Evolutionary conservation across 1,284 basidiomycete genomes (phyloP), one percentile per base, ranked within the genome.

Genomic region (Flammula alnicola): DNA sequence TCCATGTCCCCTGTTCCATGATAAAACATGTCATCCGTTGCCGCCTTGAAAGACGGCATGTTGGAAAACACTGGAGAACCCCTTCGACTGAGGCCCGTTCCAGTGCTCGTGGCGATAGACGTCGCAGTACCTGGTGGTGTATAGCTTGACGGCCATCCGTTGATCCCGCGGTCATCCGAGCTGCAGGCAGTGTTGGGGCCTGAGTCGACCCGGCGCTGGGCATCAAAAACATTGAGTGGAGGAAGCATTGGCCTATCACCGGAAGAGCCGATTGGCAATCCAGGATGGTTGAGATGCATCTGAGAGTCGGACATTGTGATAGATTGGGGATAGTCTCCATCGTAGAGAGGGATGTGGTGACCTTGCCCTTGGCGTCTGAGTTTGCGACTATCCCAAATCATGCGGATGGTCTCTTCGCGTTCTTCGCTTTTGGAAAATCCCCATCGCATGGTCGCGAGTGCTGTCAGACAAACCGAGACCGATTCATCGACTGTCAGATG

Each of bases 361-460:
- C 49, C 53, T 32, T 65, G 65, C 7, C 55, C 62, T 47, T 68
- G 67, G 19, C 64, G 62, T 27, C 66, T 62, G 14, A 65, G 56
- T 52, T 71, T 71, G 26, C 74, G 74, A 43, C 72, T 76, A 47
- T 84, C 78, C 84, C 86, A 88, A 26, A 87, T 75, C 59, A 79
- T 73, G 48, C 74, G 74, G 38, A 91, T 70, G 0, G 79, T 81
- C 52, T 81, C 79, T 59, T 83, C 80, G 33, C 85, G 76, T 60
- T 91, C 89, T 48, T 84, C 81, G 49, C 80, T 83, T 62, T 85
- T 86, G 9, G 85, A 85, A 63, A 84, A 89, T 3, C 80, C 83
- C 91, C 92, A 95, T 9, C 83, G 80, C 78, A 92, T 86, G 63
- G 90, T 83, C 8, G 79, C 71, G 11, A 95, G 76, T 4, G 90